Evolutionary conservation across 106 monocot species (phyloP).

Genomic region (Dioscorea dumetorum): DNA sequence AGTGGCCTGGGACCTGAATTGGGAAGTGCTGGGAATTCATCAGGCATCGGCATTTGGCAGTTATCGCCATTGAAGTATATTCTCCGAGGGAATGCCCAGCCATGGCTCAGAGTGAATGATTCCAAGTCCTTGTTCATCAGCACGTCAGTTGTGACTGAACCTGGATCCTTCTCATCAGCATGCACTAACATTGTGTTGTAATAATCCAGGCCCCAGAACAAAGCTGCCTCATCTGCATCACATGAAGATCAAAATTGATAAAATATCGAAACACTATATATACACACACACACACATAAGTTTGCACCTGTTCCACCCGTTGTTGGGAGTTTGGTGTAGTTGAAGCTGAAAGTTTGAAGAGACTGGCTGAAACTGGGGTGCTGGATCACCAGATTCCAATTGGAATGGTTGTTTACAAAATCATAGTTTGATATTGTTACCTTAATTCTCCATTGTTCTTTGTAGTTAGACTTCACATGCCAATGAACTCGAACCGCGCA

Average conservation of each 20-base stretch:
- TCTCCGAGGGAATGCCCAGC: slow-evolving; percentile 19
- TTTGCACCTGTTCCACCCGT: not conserved
- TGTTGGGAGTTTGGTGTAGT: slow-evolving; percentile 5
- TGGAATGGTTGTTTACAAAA: not conserved
- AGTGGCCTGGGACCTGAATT: not conserved
- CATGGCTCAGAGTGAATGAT: slow-evolving; percentile 12
- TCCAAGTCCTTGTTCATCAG: slow-evolving; percentile 11
- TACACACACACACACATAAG: not conserved
- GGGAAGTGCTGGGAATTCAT: slow-evolving; percentile 17
- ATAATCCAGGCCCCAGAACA: slow-evolving; percentile 20
- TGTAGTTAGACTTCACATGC: slow-evolving; percentile 21
- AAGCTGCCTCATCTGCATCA: slow-evolving; percentile 20
- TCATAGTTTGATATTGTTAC: slow-evolving; percentile 19
- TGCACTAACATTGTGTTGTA: slow-evolving; percentile 19
- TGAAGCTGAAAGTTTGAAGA: slow-evolving; percentile 8
- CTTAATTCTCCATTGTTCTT: slow-evolving; percentile 18
- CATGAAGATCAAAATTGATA: not conserved
- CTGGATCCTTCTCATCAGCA: slow-evolving; percentile 1
- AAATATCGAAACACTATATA: not conserved
- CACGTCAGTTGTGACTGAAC: slow-evolving; percentile 14
- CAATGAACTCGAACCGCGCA: slow-evolving; percentile 20
- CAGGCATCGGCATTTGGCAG: slow-evolving; percentile 26
- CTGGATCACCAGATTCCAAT: slow-evolving; percentile 16
- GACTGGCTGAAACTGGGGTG: slow-evolving; percentile 6
- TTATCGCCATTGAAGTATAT: slow-evolving; percentile 12